phyloP scores from a whole-genome alignment of 495 filamentous ascomycete genomes.

The Chlorociboria aeruginascens region DNA sequence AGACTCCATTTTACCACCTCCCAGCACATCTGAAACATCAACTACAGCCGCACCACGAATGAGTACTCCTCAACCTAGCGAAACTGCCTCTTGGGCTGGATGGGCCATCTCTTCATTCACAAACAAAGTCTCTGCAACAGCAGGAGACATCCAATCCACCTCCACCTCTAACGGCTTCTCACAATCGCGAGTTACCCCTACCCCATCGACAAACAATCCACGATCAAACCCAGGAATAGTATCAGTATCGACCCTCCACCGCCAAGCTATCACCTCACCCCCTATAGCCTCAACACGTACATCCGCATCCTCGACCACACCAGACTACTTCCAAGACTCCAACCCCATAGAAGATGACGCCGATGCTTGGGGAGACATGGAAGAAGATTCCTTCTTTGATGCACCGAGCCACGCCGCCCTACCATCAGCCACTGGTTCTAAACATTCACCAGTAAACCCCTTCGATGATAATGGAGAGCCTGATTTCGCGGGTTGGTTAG shows the following conservation, averaged over 20 bases:
- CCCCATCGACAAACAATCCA: conserved; percentile 1
- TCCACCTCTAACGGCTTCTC: conserved; percentile 17
- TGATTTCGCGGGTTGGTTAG: conserved; percentile 89
- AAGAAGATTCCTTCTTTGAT: conserved; percentile 44
- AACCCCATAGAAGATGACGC: conserved; percentile 44
- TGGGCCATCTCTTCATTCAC: conserved; percentile 99
- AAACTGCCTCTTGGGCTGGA: conserved; percentile 70
- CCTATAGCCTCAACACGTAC: conserved; percentile 27
- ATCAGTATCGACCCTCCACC: conserved; percentile 41
- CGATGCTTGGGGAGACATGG: conserved; percentile 34
- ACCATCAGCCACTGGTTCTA: conserved; percentile 9
- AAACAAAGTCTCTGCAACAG: conserved; percentile 74
- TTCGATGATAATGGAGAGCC: conserved; percentile 80
- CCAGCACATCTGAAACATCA: conserved; percentile 31
- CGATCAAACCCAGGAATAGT: conserved; percentile 24
- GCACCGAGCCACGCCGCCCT: conserved; percentile 23
- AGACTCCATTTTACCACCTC: conserved; percentile 56
- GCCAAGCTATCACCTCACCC: conserved; percentile 39
- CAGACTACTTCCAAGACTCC: conserved; percentile 33
- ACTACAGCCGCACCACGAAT: conserved; percentile 43
- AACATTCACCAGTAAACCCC: conserved; percentile 27
- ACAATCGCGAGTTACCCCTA: conserved; percentile 30
- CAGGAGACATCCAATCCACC: conserved; percentile 65
- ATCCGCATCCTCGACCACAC: conserved; percentile 29
- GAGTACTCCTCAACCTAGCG: conserved; percentile 55